Conservation (phyloP, 805 yeast species). For the Sporopachydermia quercuum region DNA sequence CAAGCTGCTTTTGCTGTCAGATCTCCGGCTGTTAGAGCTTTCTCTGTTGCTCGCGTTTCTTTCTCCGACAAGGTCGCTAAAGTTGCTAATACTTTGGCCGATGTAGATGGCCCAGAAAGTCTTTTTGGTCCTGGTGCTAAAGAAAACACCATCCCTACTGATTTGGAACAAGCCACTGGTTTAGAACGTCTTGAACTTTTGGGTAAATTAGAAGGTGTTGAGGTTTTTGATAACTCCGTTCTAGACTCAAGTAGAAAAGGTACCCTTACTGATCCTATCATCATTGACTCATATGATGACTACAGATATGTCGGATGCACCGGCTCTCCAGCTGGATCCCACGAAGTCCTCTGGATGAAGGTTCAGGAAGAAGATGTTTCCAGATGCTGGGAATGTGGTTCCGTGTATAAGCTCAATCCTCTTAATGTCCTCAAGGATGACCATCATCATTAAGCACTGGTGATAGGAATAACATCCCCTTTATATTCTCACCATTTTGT, state of each 20-base stretch:
- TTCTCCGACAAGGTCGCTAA: slow-evolving; percentile 29
- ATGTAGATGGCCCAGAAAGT: slow-evolving; percentile 63
- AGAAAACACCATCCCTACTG: slow-evolving; percentile 67
- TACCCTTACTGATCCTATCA: slow-evolving; percentile 76
- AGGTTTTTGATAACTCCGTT: slow-evolving; percentile 80
- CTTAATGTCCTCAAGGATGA: slow-evolving; percentile 51
- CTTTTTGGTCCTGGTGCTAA: slow-evolving; percentile 87
- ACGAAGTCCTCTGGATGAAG: slow-evolving; percentile 82
- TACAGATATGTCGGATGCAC: slow-evolving; percentile 95
- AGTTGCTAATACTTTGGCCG: slow-evolving; percentile 55
- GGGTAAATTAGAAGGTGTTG: slow-evolving; percentile 92
- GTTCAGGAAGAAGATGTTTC: slow-evolving; percentile 71
- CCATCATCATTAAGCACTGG: slow-evolving; percentile 27
- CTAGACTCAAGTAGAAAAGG: slow-evolving; percentile 82
- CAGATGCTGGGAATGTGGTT: slow-evolving; percentile 99
- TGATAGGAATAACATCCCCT: background rate
- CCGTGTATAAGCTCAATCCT: slow-evolving; percentile 78
- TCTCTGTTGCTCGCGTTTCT: slow-evolving; percentile 19
- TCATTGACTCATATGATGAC: slow-evolving; percentile 82
- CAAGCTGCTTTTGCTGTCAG: background rate
- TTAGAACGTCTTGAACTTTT: slow-evolving; percentile 89
- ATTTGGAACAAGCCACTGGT: slow-evolving; percentile 96
- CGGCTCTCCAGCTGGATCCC: slow-evolving; percentile 90
- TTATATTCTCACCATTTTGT: background rate
- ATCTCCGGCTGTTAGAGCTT: slow-evolving; percentile 16